Conservation (phyloP, 768 basidiomycete species). For the Phaffia australis region DNA sequence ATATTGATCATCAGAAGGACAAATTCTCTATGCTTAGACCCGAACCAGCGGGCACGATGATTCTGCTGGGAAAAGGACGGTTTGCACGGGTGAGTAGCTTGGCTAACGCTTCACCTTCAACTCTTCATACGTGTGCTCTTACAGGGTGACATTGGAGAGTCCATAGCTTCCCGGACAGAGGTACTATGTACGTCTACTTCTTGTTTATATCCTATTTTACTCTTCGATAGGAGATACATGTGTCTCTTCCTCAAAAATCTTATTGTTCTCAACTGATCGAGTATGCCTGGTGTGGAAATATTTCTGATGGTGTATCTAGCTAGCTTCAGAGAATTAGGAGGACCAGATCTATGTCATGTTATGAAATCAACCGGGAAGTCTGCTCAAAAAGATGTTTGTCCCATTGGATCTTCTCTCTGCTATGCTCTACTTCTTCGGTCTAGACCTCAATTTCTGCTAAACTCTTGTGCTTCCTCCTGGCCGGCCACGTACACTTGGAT, state of each 20-base stretch:
- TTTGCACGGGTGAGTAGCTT: not conserved
- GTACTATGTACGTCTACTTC: conserved; percentile 56
- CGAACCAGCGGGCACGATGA: not conserved
- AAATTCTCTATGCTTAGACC: not conserved
- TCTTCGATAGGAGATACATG: conserved; percentile 24
- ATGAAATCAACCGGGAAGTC: conserved; percentile 77
- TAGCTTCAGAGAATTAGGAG: conserved; percentile 91
- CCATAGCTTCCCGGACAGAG: conserved; percentile 79
- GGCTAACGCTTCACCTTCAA: not conserved
- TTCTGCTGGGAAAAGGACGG: not conserved
- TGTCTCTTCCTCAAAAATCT: conserved; percentile 24
- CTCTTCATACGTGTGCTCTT: not conserved
- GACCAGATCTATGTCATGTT: conserved; percentile 91
- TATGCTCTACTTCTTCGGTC: not conserved
- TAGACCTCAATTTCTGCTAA: too few species aligned
- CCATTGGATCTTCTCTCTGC: not conserved
- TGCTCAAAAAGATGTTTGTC: conserved; percentile 68
- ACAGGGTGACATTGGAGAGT: conserved; percentile 73
- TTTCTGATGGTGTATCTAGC: conserved; percentile 46
- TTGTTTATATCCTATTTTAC: not conserved
- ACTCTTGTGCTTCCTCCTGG: not conserved
- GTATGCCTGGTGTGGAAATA: not conserved
- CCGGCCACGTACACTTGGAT: not conserved
- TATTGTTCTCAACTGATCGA: conserved; percentile 3
- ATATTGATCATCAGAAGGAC: too few species aligned